Base-by-base conservation (phyloP, 73 alveolate genomes). In the Paramecium pentaurelia region DNA sequence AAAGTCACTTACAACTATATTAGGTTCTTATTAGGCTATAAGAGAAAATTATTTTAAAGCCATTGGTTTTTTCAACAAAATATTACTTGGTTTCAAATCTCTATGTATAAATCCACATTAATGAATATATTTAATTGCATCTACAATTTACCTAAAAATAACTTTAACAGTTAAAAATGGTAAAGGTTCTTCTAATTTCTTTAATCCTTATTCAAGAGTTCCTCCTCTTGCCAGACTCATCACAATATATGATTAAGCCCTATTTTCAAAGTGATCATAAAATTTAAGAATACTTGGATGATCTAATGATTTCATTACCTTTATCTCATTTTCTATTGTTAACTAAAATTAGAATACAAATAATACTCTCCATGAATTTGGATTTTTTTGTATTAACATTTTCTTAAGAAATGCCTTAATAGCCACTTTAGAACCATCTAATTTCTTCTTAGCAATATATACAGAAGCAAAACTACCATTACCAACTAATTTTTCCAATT, bases 381-480 rank as follows among this genome's bases (percentile, higher is more conserved):
- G 75, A 60, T 77, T 71, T 1, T 77, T 77, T 22, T 77, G 16
- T 11, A 44, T 30, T 6, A 77, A 42, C 90, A 77, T 44, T 42
- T 44, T 77, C 27, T 77, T 77, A 10, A 40, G 71, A 27, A 77
- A 77, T 77, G 90, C 90, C 47, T 77, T 77, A 2, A 47, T 34
- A 3, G 90, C 90, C 40, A 77, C 8, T 44, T 27, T 32, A 7
- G 20, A 40, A 1, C 90, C 90, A 77, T 77, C 90, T 22, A n/a
- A 6, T 77, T 47, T 77, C 18, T 45, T 40, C 14, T 22, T 77
- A 51, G 71, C 75, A 6, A 37, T 77, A 44, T 77, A 77, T 1
- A 77, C 90, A n/a, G 75, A 77, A 8, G 90, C 75, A 77, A 77
- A 42, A 77, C 90, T 44, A 6, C 90, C 73, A 77, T 44, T 77